Base-by-base conservation (phyloP, 1,139 yeast species). In the Candida sanyaensis region DNA sequence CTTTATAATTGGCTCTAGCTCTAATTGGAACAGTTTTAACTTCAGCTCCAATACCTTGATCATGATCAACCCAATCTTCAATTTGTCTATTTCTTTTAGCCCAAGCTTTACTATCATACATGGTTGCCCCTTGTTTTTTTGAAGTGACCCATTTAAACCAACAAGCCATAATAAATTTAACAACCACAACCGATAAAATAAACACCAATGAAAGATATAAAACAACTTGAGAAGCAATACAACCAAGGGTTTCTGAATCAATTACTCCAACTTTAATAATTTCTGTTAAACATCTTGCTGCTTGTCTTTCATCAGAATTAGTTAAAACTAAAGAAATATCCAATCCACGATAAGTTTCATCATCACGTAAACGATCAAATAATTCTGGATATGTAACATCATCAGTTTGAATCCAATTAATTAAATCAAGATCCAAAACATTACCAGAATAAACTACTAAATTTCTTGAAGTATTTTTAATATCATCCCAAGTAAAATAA, bases 171-270 rank as follows among this genome's bases (percentile, higher is more conserved):
- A 86, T 49, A 60, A 93, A 93, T 69, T 91, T 92, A 41, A 77
- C 74, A 37, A 83, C 65, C 28, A 91, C 96, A 49, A 92, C 82
- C 1, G 96, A 80, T 50, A 93, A 76, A 60, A 93, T 92, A 65
- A 93, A 89, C 10, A 88, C 85, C 61, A 93, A 77, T 0, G 97
- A 88, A 12, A 86, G 80, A 57, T 84, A 82, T 53, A 93, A 77
- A 2, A 92, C 97, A 42, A 91, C 84, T 52, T 81, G 75, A 1
- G 97, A 89, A 0, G 97, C 96, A 65, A 93, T 84, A 69, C 99
- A 93, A n/a, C 99, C 99, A 60, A 93, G 83, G 10, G 96, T 84
- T 47, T 89, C 91, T 1, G 95, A 83, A 63, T 93, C 98, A 48
- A 93, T 82, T 42, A 82, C 84, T 24, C 99, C 99, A 23, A 92